phyloP scores from a whole-genome alignment of 257 asterid genomes.

The Solanum virginianum region DNA sequence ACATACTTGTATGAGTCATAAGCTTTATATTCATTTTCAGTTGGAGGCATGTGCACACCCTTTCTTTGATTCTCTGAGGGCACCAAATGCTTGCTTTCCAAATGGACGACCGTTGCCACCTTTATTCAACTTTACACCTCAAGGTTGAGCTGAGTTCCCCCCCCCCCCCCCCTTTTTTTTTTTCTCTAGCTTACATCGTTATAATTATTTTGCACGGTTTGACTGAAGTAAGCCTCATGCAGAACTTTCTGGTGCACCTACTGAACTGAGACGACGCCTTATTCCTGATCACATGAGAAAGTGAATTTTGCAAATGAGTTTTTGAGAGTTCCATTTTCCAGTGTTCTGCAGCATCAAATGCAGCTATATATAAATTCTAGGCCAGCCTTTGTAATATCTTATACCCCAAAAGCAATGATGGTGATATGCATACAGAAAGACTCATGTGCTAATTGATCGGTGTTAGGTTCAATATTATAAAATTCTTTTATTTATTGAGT shows the following conservation, averaged over 20 bases:
- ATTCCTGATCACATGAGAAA: neutral
- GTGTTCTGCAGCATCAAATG: neutral
- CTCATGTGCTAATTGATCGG: neutral
- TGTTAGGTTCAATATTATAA: neutral
- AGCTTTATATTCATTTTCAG: constrained; percentile 19
- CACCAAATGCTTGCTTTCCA: constrained; percentile 48
- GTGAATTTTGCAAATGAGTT: neutral
- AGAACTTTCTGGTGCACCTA: constrained; percentile 4
- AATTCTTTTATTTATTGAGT: neutral
- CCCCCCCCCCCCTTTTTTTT: no score
- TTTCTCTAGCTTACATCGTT: neutral
- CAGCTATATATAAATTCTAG: neutral
- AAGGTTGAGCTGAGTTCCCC: constrained; percentile 17
- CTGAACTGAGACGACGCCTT: constrained; percentile 1
- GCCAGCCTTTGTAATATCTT: neutral
- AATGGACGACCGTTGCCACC: constrained; percentile 75
- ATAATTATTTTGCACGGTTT: neutral
- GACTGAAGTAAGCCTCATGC: neutral
- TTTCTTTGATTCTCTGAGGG: constrained; percentile 59
- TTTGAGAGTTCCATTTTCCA: neutral
- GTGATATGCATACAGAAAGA: neutral
- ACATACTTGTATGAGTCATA: neutral
- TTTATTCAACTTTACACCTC: constrained; percentile 67
- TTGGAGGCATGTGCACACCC: constrained; percentile 57
- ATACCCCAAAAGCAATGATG: neutral